Percentiles rank a stretch among this genome's conserved stretches.
Conservation (phyloP, 441 rosid genomes). For the Pelargonium australe region DNA sequence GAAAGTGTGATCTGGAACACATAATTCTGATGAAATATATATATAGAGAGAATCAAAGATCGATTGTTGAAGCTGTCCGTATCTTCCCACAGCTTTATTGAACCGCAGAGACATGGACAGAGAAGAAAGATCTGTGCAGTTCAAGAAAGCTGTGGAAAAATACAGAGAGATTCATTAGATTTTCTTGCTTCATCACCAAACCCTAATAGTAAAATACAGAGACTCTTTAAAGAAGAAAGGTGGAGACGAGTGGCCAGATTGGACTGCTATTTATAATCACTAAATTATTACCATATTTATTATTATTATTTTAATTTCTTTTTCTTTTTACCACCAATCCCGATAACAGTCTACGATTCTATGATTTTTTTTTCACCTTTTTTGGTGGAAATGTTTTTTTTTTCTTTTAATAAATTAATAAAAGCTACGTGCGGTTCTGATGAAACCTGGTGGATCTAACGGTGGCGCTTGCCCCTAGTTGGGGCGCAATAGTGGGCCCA, state of each 20-base stretch:
- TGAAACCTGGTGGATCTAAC: not conserved
- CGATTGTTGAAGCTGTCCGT: constrained; percentile 42
- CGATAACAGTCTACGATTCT: constrained; percentile 76
- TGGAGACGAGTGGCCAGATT: constrained; percentile 14
- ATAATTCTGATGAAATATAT: not conserved
- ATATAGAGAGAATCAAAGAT: not conserved
- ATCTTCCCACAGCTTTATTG: constrained; percentile 99
- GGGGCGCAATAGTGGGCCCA: not conserved
- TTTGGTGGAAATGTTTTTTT: not conserved
- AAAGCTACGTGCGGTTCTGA: not conserved
- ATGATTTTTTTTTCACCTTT: constrained; percentile 5
- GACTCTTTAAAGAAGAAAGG: not conserved
- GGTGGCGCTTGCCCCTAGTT: not conserved
- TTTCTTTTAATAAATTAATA: not conserved
- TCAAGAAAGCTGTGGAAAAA: constrained; percentile 99
- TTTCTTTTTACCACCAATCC: constrained; percentile 65
- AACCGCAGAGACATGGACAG: constrained; percentile 43
- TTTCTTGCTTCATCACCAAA: constrained; percentile 7
- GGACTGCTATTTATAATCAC: constrained; percentile 4
- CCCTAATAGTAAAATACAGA: constrained; percentile 22
- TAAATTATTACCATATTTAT: not conserved
- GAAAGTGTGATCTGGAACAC: not conserved
- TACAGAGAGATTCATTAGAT: constrained; percentile 57
- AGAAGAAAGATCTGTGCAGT: constrained; percentile 39
- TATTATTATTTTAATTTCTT: not conserved